These are phyloP conservation scores for Diaporthe capsici DNA, from an alignment of 2,329 filamentous ascomycete species.

Conservation along the genomic window DNA sequence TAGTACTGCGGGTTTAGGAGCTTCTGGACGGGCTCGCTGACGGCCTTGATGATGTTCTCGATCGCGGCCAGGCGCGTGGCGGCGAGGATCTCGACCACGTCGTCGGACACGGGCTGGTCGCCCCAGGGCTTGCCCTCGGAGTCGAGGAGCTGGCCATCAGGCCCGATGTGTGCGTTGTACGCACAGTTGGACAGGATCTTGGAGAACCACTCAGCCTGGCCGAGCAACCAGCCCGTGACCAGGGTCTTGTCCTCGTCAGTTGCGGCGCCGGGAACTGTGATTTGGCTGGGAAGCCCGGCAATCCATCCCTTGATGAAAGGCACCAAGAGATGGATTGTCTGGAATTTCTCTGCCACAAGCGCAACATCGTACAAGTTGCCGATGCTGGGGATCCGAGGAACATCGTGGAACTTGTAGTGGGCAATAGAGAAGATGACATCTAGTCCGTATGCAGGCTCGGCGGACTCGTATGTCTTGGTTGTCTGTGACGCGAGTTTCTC, in stretches of 20 bases:
- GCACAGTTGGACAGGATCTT: slow-evolving; percentile 42
- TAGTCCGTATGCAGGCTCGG: slow-evolving; percentile 42
- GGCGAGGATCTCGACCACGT: slow-evolving; percentile 43
- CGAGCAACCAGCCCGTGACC: slow-evolving; percentile 44
- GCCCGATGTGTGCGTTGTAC: slow-evolving; percentile 41
- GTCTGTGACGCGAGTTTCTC: slow-evolving; percentile 25
- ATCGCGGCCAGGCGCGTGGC: slow-evolving; percentile 39
- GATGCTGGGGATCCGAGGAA: slow-evolving; percentile 40
- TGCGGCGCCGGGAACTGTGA: slow-evolving; percentile 33
- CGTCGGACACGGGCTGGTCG: slow-evolving; percentile 39
- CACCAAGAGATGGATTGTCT: slow-evolving; percentile 43
- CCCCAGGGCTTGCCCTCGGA: slow-evolving; percentile 42
- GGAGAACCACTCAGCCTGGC: slow-evolving; percentile 44
- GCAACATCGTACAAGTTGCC: slow-evolving; percentile 44
- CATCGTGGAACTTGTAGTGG: slow-evolving; percentile 46
- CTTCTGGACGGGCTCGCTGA: slow-evolving; percentile 39
- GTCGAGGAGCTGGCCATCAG: slow-evolving; percentile 42
- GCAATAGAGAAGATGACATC: slow-evolving; percentile 45
- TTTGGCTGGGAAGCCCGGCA: slow-evolving; percentile 37
- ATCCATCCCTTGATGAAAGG: slow-evolving; percentile 45
- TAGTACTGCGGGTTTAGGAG: slow-evolving; percentile 41
- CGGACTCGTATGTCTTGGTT: slow-evolving; percentile 19
- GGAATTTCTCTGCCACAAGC: slow-evolving; percentile 43
- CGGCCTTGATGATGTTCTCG: slow-evolving; percentile 37
- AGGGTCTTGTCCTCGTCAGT: slow-evolving; percentile 44